Evolutionary conservation across 148 eudicot genomes (phyloP).

Genomic region (Chenopodium suecicum): DNA sequence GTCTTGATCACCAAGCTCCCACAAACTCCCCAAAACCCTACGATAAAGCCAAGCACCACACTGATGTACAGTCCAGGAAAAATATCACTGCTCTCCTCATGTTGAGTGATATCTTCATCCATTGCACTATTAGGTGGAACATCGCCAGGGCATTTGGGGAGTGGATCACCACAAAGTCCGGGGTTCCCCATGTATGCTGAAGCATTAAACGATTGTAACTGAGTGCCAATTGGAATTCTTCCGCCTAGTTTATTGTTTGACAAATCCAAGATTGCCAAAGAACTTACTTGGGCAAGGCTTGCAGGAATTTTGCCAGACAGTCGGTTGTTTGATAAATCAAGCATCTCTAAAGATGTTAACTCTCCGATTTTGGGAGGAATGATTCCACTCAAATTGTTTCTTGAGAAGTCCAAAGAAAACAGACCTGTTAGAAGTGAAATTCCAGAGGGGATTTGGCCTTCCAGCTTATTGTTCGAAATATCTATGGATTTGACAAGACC

Average conservation of each 20-base stretch:
- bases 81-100: not conserved
- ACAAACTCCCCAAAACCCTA: conserved; percentile 29
- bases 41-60: conserved; percentile 18
- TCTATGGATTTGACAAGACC: conserved; percentile 18
- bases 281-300: not conserved
- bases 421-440: conserved; percentile 17
- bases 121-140: not conserved
- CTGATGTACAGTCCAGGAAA: conserved; percentile 25
- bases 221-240: conserved; percentile 17
- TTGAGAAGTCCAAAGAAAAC: conserved; percentile 11
- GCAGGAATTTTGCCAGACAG: conserved; percentile 20
- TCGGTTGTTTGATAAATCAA: conserved; percentile 18
- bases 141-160: not conserved
- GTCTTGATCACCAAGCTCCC: conserved; percentile 18
- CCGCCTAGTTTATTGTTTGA: conserved; percentile 15
- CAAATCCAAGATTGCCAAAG: conserved; percentile 11
- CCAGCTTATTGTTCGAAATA: conserved; percentile 6
- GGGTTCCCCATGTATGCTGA: conserved; percentile 18
- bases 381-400: conserved; percentile 16
- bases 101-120: not conserved
- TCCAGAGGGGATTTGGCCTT: conserved; percentile 19
- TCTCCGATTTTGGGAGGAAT: conserved; percentile 19
- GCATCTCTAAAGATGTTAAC: conserved; percentile 13
- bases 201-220: conserved; percentile 18
- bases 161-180: conserved; percentile 28